phyloP scores from a whole-genome alignment of 164 flowering plant species.

The Euptelea pleiosperma region DNA sequence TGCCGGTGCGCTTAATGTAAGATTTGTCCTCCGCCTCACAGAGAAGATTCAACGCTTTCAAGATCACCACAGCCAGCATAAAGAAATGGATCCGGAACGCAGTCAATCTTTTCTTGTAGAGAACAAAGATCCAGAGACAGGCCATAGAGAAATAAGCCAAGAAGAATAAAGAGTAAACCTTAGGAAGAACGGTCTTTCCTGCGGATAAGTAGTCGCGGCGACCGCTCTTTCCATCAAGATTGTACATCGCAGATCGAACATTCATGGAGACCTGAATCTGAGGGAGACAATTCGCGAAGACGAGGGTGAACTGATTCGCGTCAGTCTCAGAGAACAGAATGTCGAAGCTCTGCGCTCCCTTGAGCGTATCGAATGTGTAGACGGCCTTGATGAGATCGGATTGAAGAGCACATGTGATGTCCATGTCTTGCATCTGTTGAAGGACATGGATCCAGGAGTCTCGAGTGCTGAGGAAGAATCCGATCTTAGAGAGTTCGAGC shows the following conservation, averaged over 20 bases:
- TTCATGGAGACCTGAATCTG: constrained; percentile 36
- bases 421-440: constrained; percentile 57
- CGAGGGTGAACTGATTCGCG: constrained; percentile 66
- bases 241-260: constrained; percentile 38
- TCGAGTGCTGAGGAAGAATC: constrained; percentile 84
- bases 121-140: constrained; percentile 52
- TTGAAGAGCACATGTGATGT: constrained; percentile 68
- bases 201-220: constrained; percentile 73
- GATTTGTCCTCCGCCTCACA: constrained; percentile 93
- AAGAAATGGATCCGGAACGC: constrained; percentile 74
- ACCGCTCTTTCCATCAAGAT: constrained; percentile 43
- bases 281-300: constrained; percentile 74
- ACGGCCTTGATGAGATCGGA: constrained; percentile 47
- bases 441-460: constrained; percentile 82
- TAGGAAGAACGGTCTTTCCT: constrained; percentile 70
- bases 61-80: constrained; percentile 71
- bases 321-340: constrained; percentile 14
- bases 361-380: constrained; percentile 40
- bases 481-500: constrained; percentile 48
- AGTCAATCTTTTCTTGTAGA: constrained; percentile 59
- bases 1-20: constrained; percentile 75
- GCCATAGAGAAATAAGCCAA: constrained; percentile 45
- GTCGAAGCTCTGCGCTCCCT: constrained; percentile 7
- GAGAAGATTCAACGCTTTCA: constrained; percentile 64
- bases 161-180: constrained; percentile 63